A percentile compares a stretch with the other conserved stretches of the same genome.
These are phyloP conservation scores for Leptographium flavum DNA, from an alignment of 2,329 filamentous ascomycete genomes.

Conservation along the genomic window DNA sequence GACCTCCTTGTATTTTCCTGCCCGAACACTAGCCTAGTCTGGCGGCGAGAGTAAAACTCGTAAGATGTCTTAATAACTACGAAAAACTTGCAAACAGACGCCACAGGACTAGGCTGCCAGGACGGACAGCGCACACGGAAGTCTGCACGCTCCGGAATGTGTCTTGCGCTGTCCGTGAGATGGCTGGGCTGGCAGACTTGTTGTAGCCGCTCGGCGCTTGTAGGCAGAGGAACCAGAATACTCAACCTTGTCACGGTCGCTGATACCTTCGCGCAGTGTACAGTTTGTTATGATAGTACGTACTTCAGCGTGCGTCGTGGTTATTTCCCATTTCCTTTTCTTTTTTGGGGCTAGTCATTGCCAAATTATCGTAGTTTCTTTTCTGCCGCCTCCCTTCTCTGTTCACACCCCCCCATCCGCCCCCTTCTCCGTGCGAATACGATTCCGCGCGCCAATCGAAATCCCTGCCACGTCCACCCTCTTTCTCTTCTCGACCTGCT, in stretches of 20 bases:
- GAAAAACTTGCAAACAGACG: not conserved
- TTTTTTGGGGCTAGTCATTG: not conserved
- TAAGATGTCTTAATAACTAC: not conserved
- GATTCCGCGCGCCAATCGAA: not conserved
- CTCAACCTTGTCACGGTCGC: too few species aligned
- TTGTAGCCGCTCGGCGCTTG: too few species aligned
- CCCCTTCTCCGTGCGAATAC: not conserved
- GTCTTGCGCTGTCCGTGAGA: not conserved
- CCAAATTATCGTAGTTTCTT: slow-evolving; percentile 1
- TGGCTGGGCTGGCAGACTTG: not conserved
- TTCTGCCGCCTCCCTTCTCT: not conserved
- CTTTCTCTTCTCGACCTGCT: not conserved
- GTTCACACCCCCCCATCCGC: not conserved
- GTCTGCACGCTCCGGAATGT: not conserved
- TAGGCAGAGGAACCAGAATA: too few species aligned
- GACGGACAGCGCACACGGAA: not conserved
- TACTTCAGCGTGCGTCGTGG: too few species aligned
- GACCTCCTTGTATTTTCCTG: not conserved
- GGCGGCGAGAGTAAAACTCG: not conserved
- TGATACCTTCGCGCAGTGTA: not conserved
- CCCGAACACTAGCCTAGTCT: not conserved
- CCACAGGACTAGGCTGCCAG: not conserved
- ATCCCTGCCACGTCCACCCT: not conserved
- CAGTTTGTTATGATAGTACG: not conserved
- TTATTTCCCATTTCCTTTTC: too few species aligned